These are phyloP conservation scores for Eremothecium gossypii DNA, from an alignment of 1,139 yeast species.

Conservation along the genomic window DNA sequence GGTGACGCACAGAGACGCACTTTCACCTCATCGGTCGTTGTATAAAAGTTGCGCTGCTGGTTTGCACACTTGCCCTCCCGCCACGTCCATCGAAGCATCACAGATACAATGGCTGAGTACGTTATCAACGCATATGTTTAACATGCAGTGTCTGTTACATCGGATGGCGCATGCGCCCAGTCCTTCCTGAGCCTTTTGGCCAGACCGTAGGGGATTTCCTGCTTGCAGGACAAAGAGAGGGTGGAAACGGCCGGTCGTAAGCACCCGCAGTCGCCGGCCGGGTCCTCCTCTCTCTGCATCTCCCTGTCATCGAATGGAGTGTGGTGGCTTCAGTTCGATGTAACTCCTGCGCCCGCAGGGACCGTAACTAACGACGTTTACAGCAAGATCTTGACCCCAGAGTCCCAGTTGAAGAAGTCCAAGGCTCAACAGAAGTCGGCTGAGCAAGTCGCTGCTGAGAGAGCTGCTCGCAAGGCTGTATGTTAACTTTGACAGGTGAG, in stretches of 20 bases:
- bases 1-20: too few species aligned
- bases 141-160: too few species aligned
- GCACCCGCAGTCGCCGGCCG: conserved; percentile 14
- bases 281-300: conserved; percentile 24
- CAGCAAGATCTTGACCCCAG: conserved; percentile 55
- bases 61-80: too few species aligned
- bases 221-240: conserved; percentile 20
- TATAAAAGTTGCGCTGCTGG: too few species aligned
- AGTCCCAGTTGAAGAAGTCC: conserved; percentile 91
- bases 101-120: too few species aligned
- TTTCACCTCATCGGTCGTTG: too few species aligned
- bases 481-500: conserved; percentile 35
- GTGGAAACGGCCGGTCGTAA: conserved; percentile 8
- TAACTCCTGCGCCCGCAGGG: conserved; percentile 15
- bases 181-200: too few species aligned
- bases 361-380: conserved; percentile 13
- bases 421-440: conserved; percentile 83
- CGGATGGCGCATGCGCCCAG: too few species aligned
- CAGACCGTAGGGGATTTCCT: conserved; percentile 26
- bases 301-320: conserved; percentile 31
- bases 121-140: too few species aligned
- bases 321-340: conserved; percentile 32
- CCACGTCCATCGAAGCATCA: too few species aligned
- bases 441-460: conserved; percentile 82
- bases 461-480: conserved; percentile 83